phyloP scores from a whole-genome alignment of 2,329 filamentous ascomycete species.

The Aspergillus aculeatus region DNA sequence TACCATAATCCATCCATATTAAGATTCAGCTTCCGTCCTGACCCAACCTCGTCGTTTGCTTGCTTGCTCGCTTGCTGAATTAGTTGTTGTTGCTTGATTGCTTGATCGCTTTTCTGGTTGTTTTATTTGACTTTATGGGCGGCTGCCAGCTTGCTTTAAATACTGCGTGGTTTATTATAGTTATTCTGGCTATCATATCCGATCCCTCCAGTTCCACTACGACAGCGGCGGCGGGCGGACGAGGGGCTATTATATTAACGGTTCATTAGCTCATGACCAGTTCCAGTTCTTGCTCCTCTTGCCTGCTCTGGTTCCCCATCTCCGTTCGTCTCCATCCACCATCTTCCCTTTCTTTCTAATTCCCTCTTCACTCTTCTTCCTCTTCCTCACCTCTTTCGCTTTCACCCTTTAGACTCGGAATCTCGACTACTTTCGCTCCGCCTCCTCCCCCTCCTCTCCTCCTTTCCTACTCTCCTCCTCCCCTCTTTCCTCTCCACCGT shows the following conservation, averaged over 20 bases:
- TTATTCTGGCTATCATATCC: background rate
- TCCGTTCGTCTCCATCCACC: background rate
- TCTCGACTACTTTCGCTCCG: background rate
- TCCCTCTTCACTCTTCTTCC: background rate
- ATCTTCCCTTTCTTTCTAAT: background rate
- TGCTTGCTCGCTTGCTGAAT: background rate
- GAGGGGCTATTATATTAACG: background rate
- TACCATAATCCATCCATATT: background rate
- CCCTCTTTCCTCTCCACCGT: background rate
- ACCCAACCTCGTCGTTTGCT: background rate
- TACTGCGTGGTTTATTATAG: background rate
- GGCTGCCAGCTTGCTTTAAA: background rate
- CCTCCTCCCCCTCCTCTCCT: background rate
- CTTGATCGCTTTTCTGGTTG: background rate
- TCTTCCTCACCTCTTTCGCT: background rate
- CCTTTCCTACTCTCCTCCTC: background rate
- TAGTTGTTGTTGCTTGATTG: background rate
- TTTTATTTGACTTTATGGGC: no score
- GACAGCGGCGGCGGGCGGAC: background rate
- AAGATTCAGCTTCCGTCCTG: background rate
- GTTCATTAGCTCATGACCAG: background rate
- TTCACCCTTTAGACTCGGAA: background rate
- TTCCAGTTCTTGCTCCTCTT: background rate
- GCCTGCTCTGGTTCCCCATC: background rate
- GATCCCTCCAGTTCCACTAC: background rate